phyloP scores from a whole-genome alignment of 345 rosid genomes.

The Zanthoxylum bungeanum region DNA sequence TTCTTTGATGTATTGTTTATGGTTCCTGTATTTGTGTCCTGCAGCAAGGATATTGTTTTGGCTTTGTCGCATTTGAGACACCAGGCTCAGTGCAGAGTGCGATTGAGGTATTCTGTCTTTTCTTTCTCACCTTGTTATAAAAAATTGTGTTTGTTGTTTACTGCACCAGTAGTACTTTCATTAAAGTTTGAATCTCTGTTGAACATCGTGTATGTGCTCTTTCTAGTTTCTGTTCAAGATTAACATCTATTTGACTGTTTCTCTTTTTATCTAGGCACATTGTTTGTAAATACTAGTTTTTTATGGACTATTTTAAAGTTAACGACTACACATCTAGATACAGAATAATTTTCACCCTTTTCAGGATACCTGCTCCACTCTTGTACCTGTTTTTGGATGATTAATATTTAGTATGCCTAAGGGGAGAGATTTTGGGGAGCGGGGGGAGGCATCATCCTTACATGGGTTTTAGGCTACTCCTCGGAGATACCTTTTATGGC shows the following conservation, averaged over 20 bases:
- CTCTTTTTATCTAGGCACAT: background rate
- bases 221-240: background rate
- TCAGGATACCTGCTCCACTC: no score
- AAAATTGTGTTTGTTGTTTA: background rate
- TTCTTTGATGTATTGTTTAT: slow-evolving; percentile 5
- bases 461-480: no score
- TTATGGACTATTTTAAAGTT: background rate
- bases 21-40: slow-evolving; percentile 19
- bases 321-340: background rate
- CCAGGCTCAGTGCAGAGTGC: slow-evolving; percentile 50
- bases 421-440: no score
- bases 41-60: slow-evolving; percentile 66
- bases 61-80: slow-evolving; percentile 67
- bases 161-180: background rate
- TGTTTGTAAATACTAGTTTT: background rate
- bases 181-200: background rate
- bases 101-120: slow-evolving; percentile 42
- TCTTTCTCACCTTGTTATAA: slow-evolving; percentile 3
- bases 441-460: no score
- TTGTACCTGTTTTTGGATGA: background rate
- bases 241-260: background rate
- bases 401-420: background rate
- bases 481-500: no score
- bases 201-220: background rate
- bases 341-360: no score